These are phyloP conservation scores for Herpotrichia juniperi DNA, from an alignment of 2,329 filamentous ascomycete species.

Conservation along the genomic window DNA sequence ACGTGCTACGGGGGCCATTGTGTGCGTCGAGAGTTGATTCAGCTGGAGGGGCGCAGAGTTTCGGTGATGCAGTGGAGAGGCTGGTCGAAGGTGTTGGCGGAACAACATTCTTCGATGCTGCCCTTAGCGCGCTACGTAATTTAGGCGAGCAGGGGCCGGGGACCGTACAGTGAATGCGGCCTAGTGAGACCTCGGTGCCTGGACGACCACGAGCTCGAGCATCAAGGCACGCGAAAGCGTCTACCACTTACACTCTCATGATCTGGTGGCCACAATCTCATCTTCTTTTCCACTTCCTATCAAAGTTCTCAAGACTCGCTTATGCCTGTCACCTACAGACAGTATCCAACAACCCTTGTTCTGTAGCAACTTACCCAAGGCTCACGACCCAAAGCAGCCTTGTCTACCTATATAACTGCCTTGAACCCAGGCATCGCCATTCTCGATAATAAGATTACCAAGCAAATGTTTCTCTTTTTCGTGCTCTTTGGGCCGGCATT, in stretches of 20 bases:
- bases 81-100: slow-evolving; percentile 9
- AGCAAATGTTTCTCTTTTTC: slow-evolving; percentile 16
- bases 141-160: too few species aligned
- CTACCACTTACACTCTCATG: neutral
- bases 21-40: slow-evolving; percentile 5
- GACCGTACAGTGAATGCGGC: too few species aligned
- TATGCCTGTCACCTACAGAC: neutral
- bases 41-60: slow-evolving; percentile 1
- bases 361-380: too few species aligned
- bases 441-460: slow-evolving; percentile 19
- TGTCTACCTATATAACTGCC: neutral
- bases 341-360: too few species aligned
- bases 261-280: neutral
- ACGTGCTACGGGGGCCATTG: slow-evolving; percentile 34
- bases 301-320: neutral
- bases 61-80: too few species aligned
- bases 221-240: too few species aligned
- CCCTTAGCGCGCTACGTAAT: neutral
- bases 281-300: neutral
- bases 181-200: too few species aligned
- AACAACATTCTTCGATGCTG: neutral
- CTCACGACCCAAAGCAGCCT: too few species aligned
- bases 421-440: neutral
- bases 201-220: too few species aligned
- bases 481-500: slow-evolving; percentile 44